Base-by-base conservation (phyloP, 345 rosid genomes). In the Geranium rotundifolium region DNA sequence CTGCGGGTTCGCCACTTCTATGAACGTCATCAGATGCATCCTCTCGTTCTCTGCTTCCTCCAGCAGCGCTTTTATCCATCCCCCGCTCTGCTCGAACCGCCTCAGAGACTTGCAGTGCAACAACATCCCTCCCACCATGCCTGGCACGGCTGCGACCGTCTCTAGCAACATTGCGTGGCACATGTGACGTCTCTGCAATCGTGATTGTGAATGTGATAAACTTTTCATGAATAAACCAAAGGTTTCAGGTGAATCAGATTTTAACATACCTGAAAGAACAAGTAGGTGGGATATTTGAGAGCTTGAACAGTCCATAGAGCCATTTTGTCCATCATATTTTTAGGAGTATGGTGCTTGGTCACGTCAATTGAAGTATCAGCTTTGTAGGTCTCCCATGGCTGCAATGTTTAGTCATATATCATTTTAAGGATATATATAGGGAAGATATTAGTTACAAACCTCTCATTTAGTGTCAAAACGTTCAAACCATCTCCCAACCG, bases 71-170 rank as follows among this genome's bases (percentile, higher is more conserved):
- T 82, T 84, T 56, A 84, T 84, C 90, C 90, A 80, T 12, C 87
- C 90, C 0, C 90, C 85, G 49, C 87, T 82, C 12, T 82, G 90
- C 63, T 84, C 83, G 63, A 82, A 82, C 29, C 80, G 50, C 37
- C 87, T 66, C 17, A 84, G 77, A 16, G 90, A 84, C 64, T 84
- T 84, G 67, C 73, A 76, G 59, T 82, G 87, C 64, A 82, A 62
- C 13, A 82, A 82, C 90, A 84, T 82, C 16, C 89, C 87, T 54
- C 90, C 87, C 1, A 82, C 87, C 90, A 84, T 84, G 13, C 90
- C 87, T 0, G 87, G 85, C 0, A 84, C 90, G 0, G 83, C 90
- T 0, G 83, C 90, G 19, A 84, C 90, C 0, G 87, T 84, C 72
- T 84, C 83, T 15, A 84, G 76, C 67, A 82, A 75, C 85, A 84